These are phyloP conservation scores for Fusarium virguliforme DNA, from an alignment of 2,329 filamentous ascomycete genomes.

Conservation along the genomic window DNA sequence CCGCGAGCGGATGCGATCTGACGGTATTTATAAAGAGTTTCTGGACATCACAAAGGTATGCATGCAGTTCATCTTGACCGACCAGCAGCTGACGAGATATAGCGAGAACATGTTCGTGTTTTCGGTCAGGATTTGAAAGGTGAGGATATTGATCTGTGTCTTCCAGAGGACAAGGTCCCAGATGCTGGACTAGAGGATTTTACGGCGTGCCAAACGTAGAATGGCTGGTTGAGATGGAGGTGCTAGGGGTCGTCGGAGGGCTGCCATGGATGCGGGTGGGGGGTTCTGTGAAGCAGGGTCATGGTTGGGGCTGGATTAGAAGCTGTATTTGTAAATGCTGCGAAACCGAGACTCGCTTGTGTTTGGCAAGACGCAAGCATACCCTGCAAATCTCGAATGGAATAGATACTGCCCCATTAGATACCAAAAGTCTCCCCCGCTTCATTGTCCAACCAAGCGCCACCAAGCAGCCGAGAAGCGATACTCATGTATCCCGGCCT, in stretches of 20 bases:
- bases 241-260: too few relatives aligned
- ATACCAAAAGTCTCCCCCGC: not conserved
- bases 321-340: not conserved
- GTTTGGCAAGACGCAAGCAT: not conserved
- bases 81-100: not conserved
- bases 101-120: conserved; percentile 53
- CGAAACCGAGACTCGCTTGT: too few relatives aligned
- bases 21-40: conserved; percentile 59
- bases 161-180: conserved; percentile 48
- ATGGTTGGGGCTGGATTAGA: not conserved
- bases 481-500: not conserved
- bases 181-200: conserved; percentile 52
- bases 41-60: conserved; percentile 51
- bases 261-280: too few relatives aligned
- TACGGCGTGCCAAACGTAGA: conserved; percentile 25
- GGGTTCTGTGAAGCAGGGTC: too few relatives aligned
- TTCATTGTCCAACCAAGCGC: not conserved
- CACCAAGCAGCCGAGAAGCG: not conserved
- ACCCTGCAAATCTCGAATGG: not conserved
- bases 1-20: conserved; percentile 56
- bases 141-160: conserved; percentile 51
- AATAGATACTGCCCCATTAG: not conserved
- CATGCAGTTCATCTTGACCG: fast-evolving
- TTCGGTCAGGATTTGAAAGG: conserved; percentile 51
- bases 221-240: not conserved